Conservation (phyloP, 306 rosid species). For the Gastrolobium villosum region DNA sequence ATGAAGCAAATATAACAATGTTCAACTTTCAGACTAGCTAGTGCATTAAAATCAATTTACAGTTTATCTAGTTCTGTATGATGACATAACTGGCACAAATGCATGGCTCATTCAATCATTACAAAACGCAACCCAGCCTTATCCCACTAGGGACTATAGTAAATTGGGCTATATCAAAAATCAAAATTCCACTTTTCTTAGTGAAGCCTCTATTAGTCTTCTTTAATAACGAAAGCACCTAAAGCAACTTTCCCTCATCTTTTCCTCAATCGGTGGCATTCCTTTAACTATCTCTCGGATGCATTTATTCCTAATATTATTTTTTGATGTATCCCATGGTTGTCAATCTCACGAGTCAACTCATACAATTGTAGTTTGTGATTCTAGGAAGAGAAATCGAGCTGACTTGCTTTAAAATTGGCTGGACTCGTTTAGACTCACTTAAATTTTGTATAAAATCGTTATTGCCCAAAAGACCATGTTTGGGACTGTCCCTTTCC, state of each 20-base stretch:
- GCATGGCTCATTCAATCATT: neutral
- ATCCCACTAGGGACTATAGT: neutral
- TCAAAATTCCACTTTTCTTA: conserved; percentile 3
- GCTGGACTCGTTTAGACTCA: no score
- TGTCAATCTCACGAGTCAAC: no score
- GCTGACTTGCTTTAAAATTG: no score
- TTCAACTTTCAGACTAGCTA: conserved; percentile 5
- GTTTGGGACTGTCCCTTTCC: no score
- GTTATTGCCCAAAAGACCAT: no score
- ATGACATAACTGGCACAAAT: neutral
- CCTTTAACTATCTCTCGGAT: neutral
- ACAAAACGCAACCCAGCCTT: neutral
- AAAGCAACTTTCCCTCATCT: neutral
- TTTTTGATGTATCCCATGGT: neutral
- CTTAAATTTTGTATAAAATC: no score
- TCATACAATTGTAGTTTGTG: no score
- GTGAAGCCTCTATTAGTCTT: neutral
- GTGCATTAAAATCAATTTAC: neutral
- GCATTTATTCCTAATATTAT: neutral
- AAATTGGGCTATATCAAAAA: neutral
- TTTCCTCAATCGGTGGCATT: neutral
- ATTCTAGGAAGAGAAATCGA: no score
- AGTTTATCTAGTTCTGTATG: neutral
- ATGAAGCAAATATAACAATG: neutral
- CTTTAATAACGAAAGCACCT: neutral